phyloP scores from a whole-genome alignment of 805 yeast genomes.

The Wickerhamomyces bovis region DNA sequence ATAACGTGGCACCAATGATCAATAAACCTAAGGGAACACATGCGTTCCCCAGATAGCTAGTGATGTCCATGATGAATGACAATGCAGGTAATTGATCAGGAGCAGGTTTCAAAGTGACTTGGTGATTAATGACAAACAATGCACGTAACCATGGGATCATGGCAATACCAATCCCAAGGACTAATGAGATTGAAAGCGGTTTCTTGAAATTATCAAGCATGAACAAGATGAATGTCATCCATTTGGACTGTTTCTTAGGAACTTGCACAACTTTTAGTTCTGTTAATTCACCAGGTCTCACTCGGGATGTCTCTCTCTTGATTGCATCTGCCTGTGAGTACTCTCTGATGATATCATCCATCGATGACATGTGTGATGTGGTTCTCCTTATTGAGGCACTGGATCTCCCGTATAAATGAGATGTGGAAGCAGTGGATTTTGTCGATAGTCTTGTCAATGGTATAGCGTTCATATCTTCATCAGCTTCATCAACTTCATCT shows the following conservation, averaged over 20 bases:
- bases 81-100: conserved; percentile 85
- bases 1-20: conserved; percentile 81
- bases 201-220: conserved; percentile 50
- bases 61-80: conserved; percentile 76
- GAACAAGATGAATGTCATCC: conserved; percentile 27
- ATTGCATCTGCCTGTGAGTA: conserved; percentile 29
- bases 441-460: neutral
- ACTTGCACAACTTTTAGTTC: conserved; percentile 13
- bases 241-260: neutral
- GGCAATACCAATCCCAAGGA: conserved; percentile 59
- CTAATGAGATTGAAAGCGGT: conserved; percentile 69
- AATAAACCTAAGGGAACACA: conserved; percentile 85
- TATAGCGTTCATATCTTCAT: neutral
- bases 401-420: neutral
- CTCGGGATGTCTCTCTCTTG: conserved; percentile 9
- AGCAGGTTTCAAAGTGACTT: conserved; percentile 47
- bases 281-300: conserved; percentile 17
- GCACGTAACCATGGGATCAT: conserved; percentile 87
- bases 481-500: neutral
- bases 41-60: conserved; percentile 77
- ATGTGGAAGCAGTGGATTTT: neutral
- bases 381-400: conserved; percentile 8
- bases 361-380: conserved; percentile 16
- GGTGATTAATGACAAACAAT: conserved; percentile 48
- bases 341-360: conserved; percentile 42